phyloP scores from a whole-genome alignment of 352 stramenopile species.

The Globisporangium camurandrum region DNA sequence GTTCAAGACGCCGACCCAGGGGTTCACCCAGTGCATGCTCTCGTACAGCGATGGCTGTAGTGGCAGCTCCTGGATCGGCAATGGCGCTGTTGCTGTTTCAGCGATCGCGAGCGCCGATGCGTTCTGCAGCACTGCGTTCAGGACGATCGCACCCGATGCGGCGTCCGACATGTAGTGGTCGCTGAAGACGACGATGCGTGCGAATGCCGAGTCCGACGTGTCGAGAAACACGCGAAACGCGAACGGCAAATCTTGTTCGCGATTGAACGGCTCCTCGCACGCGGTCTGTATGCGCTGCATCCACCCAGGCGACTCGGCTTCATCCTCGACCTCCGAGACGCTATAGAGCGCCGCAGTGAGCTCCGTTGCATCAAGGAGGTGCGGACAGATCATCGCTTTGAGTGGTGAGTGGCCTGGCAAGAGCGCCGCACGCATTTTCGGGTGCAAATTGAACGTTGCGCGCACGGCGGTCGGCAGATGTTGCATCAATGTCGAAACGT shows the following conservation, averaged over 20 bases:
- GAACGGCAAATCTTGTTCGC: conserved; percentile 42
- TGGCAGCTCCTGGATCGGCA: conserved; percentile 4
- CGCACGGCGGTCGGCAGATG: conserved; percentile 35
- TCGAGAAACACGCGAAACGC: conserved; percentile 33
- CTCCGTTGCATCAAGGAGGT: conserved; percentile 31
- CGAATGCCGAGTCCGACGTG: conserved; percentile 21
- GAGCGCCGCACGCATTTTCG: conserved; percentile 35
- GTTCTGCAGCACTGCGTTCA: conserved; percentile 41
- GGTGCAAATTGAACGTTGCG: conserved; percentile 52
- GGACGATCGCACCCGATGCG: conserved; percentile 30
- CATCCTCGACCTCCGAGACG: conserved; percentile 25
- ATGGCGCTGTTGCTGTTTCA: not conserved
- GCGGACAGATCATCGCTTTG: conserved; percentile 44
- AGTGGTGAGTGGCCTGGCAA: conserved; percentile 31
- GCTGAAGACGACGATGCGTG: conserved; percentile 36
- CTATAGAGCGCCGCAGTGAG: conserved; percentile 27
- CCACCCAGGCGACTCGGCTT: conserved; percentile 30
- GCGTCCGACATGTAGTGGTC: conserved; percentile 63
- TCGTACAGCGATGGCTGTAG: conserved; percentile 47
- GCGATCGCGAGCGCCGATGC: conserved; percentile 2
- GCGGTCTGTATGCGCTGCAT: conserved; percentile 34
- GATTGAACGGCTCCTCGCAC: conserved; percentile 34
- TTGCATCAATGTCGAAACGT: conserved; percentile 24
- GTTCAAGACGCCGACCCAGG: conserved; percentile 36
- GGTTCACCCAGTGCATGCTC: conserved; percentile 45